Conservation (phyloP, 2,329 filamentous ascomycete genomes). For the Fusarium aywerte region DNA sequence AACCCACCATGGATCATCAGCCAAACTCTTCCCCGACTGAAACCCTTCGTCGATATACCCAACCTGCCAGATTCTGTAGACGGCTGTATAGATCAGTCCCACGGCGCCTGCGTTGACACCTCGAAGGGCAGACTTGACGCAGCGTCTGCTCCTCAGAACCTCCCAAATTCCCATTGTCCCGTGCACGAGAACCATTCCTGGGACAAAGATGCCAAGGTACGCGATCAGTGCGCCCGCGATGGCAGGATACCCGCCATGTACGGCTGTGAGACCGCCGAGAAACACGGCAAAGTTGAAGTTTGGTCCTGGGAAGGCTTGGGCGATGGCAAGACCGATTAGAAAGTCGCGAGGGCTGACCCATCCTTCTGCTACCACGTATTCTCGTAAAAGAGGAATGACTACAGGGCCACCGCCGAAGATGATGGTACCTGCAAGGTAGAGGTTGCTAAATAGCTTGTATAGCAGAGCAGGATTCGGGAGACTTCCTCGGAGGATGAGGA, state of each 20-base stretch:
- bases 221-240: constrained; percentile 62
- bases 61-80: constrained; percentile 71
- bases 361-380: constrained; percentile 72
- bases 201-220: constrained; percentile 63
- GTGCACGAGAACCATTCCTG: constrained; percentile 61
- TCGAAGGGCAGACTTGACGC: constrained; percentile 61
- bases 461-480: constrained; percentile 56
- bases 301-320: constrained; percentile 71
- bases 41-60: constrained; percentile 65
- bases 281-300: constrained; percentile 67
- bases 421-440: constrained; percentile 78
- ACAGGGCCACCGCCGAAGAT: constrained; percentile 74
- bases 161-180: constrained; percentile 67
- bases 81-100: constrained; percentile 71
- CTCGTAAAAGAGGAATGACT: constrained; percentile 70
- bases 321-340: constrained; percentile 76
- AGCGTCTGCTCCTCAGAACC: constrained; percentile 56
- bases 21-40: constrained; percentile 63
- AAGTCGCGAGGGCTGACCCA: constrained; percentile 79
- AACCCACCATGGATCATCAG: constrained; percentile 71
- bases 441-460: constrained; percentile 74
- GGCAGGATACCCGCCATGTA: constrained; percentile 51
- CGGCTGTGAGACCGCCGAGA: constrained; percentile 62
- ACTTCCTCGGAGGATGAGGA: constrained; percentile 64
- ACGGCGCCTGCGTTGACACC: constrained; percentile 70